Evolutionary conservation across 257 asterid species (phyloP).

Genomic region (Linaria vulgaris): DNA sequence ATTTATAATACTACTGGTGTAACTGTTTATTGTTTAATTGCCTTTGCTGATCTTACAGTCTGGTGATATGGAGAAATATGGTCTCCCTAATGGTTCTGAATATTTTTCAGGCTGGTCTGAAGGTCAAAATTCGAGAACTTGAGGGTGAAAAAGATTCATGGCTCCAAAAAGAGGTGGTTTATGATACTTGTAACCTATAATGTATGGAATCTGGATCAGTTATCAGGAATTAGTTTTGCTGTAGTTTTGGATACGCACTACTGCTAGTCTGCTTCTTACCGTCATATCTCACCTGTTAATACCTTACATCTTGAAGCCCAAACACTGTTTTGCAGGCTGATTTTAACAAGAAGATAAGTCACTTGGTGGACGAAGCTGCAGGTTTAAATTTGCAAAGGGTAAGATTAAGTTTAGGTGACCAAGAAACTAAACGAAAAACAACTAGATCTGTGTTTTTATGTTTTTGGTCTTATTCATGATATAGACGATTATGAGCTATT

Average conservation of each 20-base stretch:
- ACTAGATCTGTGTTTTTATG: constrained; percentile 15
- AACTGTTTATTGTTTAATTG: constrained; percentile 8
- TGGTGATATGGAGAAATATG: constrained; percentile 8
- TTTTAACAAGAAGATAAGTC: constrained; percentile 44
- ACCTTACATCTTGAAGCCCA: constrained; percentile 20
- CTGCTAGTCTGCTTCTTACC: constrained; percentile 7
- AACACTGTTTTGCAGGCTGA: constrained; percentile 43
- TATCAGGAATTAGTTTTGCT: constrained; percentile 7
- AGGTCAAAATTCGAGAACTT: constrained; percentile 39
- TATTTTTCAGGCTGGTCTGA: constrained; percentile 42
- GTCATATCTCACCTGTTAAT: background rate
- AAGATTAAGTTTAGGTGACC: constrained; percentile 26
- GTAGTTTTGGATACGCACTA: background rate
- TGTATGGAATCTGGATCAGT: constrained; percentile 16
- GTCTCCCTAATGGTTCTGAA: constrained; percentile 20
- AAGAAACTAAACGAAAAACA: constrained; percentile 1
- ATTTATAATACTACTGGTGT: constrained; percentile 11
- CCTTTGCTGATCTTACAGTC: background rate
- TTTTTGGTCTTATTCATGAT: constrained; percentile 14
- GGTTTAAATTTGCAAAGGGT: constrained; percentile 47
- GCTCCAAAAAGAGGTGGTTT: constrained; percentile 58
- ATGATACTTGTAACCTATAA: too few species aligned
- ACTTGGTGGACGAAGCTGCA: constrained; percentile 47
- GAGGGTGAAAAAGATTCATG: constrained; percentile 54
- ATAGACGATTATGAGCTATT: constrained; percentile 15